These are phyloP conservation scores for Colletotrichum phormii DNA, from an alignment of 2,329 filamentous ascomycete species.

Conservation along the genomic window DNA sequence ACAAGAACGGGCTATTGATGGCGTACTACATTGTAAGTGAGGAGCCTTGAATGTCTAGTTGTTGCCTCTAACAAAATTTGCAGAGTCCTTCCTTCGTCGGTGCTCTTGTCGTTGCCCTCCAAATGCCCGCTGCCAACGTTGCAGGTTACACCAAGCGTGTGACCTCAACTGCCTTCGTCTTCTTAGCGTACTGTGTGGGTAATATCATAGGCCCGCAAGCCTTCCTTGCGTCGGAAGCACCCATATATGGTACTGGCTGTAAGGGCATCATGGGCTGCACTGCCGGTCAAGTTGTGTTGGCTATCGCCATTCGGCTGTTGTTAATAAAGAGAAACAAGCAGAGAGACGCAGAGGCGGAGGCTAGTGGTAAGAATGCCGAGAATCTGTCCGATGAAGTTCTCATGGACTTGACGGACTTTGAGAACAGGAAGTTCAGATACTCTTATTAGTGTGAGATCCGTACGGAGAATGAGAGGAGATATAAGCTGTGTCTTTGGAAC, in stretches of 20 bases:
- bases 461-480: background rate
- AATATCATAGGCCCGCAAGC: slow-evolving; percentile 54
- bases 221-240: slow-evolving; percentile 49
- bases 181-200: slow-evolving; percentile 54
- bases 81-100: slow-evolving; percentile 53
- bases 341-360: slow-evolving; percentile 46
- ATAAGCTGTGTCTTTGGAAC: too few relatives aligned
- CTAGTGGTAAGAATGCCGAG: slow-evolving; percentile 47
- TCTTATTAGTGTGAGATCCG: background rate
- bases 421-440: slow-evolving; percentile 40
- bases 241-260: slow-evolving; percentile 62
- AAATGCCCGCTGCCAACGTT: slow-evolving; percentile 61
- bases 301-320: slow-evolving; percentile 48
- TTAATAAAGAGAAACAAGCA: slow-evolving; percentile 51
- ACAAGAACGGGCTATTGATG: slow-evolving; percentile 50
- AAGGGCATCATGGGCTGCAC: slow-evolving; percentile 61
- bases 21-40: slow-evolving; percentile 52
- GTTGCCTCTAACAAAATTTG: slow-evolving; percentile 47
- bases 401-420: slow-evolving; percentile 50
- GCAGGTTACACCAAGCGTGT: slow-evolving; percentile 61
- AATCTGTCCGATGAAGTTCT: slow-evolving; percentile 44
- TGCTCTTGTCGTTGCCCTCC: slow-evolving; percentile 61
- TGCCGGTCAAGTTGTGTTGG: slow-evolving; percentile 51
- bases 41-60: slow-evolving; percentile 58
- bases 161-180: slow-evolving; percentile 57